Evolutionary conservation across 257 asterid genomes (phyloP).

Genomic region (Salvia miltiorrhiza): DNA sequence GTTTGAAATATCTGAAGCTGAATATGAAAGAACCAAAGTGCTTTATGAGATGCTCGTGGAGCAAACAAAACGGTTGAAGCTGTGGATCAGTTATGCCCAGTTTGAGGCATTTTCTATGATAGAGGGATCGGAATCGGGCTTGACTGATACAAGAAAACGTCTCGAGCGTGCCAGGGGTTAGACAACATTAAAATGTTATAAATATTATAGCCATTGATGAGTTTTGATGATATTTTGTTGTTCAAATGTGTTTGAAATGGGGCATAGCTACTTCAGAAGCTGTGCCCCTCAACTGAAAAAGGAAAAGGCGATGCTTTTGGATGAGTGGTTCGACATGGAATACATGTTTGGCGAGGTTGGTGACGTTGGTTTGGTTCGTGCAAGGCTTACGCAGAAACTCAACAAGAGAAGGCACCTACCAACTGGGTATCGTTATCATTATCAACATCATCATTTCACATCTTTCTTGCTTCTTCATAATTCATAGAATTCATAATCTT

Average conservation of each 20-base stretch:
- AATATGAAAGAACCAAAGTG: no score
- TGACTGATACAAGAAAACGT: slow-evolving; percentile 48
- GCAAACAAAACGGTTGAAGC: no score
- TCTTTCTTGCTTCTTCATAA: no score
- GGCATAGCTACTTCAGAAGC: slow-evolving; percentile 57
- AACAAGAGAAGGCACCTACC: slow-evolving; percentile 47
- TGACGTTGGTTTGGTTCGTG: slow-evolving; percentile 58
- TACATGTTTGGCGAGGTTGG: slow-evolving; percentile 46
- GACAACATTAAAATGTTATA: neutral
- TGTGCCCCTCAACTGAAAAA: slow-evolving; percentile 76
- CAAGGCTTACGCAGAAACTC: slow-evolving; percentile 71
- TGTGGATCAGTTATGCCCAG: no score
- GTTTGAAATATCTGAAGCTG: no score
- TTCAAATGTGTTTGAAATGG: slow-evolving; percentile 76
- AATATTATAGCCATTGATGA: no score
- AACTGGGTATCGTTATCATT: no score
- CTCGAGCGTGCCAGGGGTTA: slow-evolving; percentile 75
- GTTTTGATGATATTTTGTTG: neutral
- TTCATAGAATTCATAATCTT: no score
- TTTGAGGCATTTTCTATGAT: slow-evolving; percentile 61
- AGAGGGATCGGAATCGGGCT: slow-evolving; percentile 32
- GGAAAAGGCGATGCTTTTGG: slow-evolving; percentile 87
- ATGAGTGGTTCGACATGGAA: slow-evolving; percentile 78
- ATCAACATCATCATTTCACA: no score
- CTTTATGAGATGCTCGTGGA: no score